Evolutionary conservation across 164 flowering plant species (phyloP).

Genomic region (Vitis rupestris): DNA sequence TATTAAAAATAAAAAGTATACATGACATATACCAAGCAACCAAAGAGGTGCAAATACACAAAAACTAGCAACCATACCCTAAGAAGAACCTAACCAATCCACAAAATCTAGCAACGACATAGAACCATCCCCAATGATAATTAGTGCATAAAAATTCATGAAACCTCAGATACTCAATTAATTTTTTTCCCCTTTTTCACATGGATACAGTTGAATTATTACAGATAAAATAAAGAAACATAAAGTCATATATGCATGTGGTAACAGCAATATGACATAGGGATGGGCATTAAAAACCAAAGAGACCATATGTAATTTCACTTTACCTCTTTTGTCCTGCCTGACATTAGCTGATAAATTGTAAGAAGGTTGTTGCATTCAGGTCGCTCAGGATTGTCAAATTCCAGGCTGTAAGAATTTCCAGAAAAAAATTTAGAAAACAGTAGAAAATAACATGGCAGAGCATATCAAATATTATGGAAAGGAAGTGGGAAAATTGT

Average conservation of each 20-base stretch:
- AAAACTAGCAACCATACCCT: too few relatives aligned
- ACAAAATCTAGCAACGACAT: too few relatives aligned
- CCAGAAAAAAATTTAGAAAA: slow-evolving; percentile 4
- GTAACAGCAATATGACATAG: not conserved
- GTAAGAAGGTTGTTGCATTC: slow-evolving; percentile 97
- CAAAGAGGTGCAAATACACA: too few relatives aligned
- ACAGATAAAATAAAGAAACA: not conserved
- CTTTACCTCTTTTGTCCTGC: slow-evolving; percentile 81
- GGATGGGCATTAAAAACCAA: not conserved
- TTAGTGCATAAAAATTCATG: not conserved
- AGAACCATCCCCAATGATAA: not conserved
- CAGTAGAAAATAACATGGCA: not conserved
- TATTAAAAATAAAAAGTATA: too few relatives aligned
- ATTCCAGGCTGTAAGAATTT: slow-evolving; percentile 60
- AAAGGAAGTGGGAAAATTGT: not conserved
- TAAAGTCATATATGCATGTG: not conserved
- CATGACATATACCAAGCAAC: too few relatives aligned
- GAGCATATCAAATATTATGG: not conserved
- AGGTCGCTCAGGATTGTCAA: slow-evolving; percentile 92
- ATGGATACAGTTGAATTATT: too few relatives aligned
- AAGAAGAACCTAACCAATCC: too few relatives aligned
- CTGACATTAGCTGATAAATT: slow-evolving; percentile 78
- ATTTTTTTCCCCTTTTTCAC: not conserved
- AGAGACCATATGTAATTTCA: not conserved
- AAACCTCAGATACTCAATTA: not conserved